Evolutionary conservation across 1,284 basidiomycete species (phyloP).

Genomic region (Chiua sp.): DNA sequence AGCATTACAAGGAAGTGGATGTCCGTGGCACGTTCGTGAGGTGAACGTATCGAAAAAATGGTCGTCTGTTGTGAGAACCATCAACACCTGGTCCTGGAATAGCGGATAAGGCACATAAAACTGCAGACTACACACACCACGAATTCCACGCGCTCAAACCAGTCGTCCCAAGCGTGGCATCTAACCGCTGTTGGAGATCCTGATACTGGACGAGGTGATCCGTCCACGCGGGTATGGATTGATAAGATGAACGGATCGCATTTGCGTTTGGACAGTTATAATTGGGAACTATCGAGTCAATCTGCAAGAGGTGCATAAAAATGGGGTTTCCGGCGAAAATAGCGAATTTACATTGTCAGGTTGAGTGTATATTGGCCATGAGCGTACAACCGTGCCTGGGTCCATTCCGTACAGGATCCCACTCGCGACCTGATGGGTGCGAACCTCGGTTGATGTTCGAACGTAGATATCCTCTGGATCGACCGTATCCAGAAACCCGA

Average conservation of each 20-base stretch:
- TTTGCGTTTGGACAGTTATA: constrained; percentile 55
- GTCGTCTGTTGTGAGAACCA: constrained; percentile 36
- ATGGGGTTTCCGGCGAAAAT: not conserved
- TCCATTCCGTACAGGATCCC: constrained; percentile 59
- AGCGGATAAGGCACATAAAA: not conserved
- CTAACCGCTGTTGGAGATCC: constrained; percentile 47
- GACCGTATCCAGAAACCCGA: constrained; percentile 48
- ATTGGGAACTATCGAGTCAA: constrained; percentile 55
- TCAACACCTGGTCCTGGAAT: no score
- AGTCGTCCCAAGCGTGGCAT: constrained; percentile 50
- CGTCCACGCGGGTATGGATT: constrained; percentile 55
- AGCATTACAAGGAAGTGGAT: constrained; percentile 54
- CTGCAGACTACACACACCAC: constrained; percentile 42
- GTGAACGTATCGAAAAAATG: constrained; percentile 57
- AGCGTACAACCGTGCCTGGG: constrained; percentile 36
- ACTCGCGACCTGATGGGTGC: constrained; percentile 58
- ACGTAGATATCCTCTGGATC: constrained; percentile 48
- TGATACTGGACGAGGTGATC: constrained; percentile 51
- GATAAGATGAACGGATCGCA: constrained; percentile 47
- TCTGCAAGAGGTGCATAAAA: constrained; percentile 28
- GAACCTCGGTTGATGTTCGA: constrained; percentile 49
- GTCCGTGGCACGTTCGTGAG: constrained; percentile 54
- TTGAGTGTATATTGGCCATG: constrained; percentile 50
- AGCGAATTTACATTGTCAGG: constrained; percentile 40
- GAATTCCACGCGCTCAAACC: constrained; percentile 50